Percentiles rank a stretch among this genome's conserved stretches.
These are phyloP conservation scores for Kalanchoe fedtschenkoi DNA, from an alignment of 164 flowering plant genomes.

Conservation along the genomic window DNA sequence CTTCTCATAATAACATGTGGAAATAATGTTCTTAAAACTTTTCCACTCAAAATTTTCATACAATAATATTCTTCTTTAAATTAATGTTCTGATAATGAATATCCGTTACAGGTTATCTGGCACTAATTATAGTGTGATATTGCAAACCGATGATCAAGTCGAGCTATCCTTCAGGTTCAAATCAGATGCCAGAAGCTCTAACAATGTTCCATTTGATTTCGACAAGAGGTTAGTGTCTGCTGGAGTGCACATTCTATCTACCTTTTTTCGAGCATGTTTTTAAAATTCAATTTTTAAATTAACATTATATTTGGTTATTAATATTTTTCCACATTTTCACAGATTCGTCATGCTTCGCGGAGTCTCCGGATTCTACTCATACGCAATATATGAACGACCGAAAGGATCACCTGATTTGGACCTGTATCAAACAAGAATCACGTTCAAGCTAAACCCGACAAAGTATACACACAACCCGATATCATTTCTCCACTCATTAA, in stretches of 20 bases:
- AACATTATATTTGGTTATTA: not conserved
- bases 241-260: too few relatives aligned
- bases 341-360: slow-evolving; percentile 36
- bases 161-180: slow-evolving; percentile 37
- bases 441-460: slow-evolving; percentile 36
- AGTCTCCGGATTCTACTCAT: slow-evolving; percentile 38
- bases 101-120: slow-evolving; percentile 21
- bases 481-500: too few relatives aligned
- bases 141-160: slow-evolving; percentile 27
- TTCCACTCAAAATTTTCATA: too few relatives aligned
- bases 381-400: slow-evolving; percentile 32
- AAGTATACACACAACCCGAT: slow-evolving; percentile 12
- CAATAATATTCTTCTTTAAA: too few relatives aligned
- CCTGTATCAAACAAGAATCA: slow-evolving; percentile 33
- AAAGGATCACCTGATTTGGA: slow-evolving; percentile 29
- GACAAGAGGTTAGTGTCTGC: slow-evolving; percentile 67
- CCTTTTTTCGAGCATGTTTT: too few relatives aligned
- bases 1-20: not conserved
- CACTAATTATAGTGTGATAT: slow-evolving; percentile 20
- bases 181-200: slow-evolving; percentile 24
- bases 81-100: too few relatives aligned
- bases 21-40: not conserved
- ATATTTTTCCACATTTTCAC: not conserved
- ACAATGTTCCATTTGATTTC: slow-evolving; percentile 26
- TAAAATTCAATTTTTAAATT: too few relatives aligned